Evolutionary conservation across 2,329 filamentous ascomycete genomes (phyloP), one percentile per base, ranked within the genome.

Genomic region (Colletotrichum lupini): DNA sequence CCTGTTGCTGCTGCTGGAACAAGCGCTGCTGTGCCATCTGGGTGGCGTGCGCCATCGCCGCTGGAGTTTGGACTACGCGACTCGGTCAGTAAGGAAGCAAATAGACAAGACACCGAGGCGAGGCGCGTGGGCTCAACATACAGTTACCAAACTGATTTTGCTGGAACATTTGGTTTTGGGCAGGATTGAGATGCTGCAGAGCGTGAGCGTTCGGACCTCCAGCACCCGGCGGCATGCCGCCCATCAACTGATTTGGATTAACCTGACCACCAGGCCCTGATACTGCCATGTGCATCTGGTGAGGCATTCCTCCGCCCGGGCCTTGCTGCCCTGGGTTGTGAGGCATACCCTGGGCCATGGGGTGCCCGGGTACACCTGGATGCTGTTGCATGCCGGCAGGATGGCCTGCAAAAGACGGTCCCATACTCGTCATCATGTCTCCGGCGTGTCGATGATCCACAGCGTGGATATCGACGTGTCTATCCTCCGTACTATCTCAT

Each of bases 211-310:
- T 93, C 72, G 90, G 90, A 67, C 86, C 88, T 76, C 84, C 85
- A 67, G 87, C 87, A 74, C 92, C 90, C 35, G 92, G 92, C 75
- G 93, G 92, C 91, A 95, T 94, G 71, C 89, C 92, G 76, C 85
- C 89, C 92, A 95, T 94, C 87, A 95, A 90, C 69, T 91, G 89
- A 32, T 89, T 90, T 78, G 93, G 92, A 80, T 91, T 94, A 76
- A 94, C 92, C 80, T 94, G 92, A 74, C 89, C 90, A 76, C 91
- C 91, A 24, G 93, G 92, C 46, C 90, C 92, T 71, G 93, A 93
- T 32, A 93, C 93, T 74, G 89, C 91, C 85, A 94, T 93, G 77
- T 93, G 92, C 77, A 92, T 87, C 82, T 94, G 92, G 81, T 93
- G 93, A 77, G 89, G 89, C 81, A 93, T 91, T 52, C 87, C 88